Base-by-base conservation (phyloP, 768 basidiomycete species). In the Strobilomyces dryophilus region DNA sequence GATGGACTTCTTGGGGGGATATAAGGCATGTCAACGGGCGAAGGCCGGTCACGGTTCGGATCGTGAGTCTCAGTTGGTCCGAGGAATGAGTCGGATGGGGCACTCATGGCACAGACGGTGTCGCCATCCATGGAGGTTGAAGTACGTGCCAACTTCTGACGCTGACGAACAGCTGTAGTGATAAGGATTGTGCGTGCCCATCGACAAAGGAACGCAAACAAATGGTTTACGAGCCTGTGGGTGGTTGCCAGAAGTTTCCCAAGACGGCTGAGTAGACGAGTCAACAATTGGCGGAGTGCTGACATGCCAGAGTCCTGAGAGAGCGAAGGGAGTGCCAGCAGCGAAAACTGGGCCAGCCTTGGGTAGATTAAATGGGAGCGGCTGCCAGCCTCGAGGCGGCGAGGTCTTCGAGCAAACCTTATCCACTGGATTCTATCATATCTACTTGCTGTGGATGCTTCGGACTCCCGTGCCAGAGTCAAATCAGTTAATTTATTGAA, bases 11-110 rank as follows among this genome's bases (percentile, higher is more conserved):
- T 58, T 20, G 36, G 24, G 36, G 6, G 45, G 26, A 37, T 41
- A 15, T 58, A 63, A 15, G 55, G 53, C 21, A 31, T 36, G 21
- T 63, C 65, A 6, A 43, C 36, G 0, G 54, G 52, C 26, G 65
- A 64, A 37, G 37, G 42, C 10, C 35, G 45, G 29, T 26, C 24
- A 36, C n/a, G 39, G 26, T 29, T 29, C 29, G 29, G 9, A 9
- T 47, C 59, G 6, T 45, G 26, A 29, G 15, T 27, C 26, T 51
- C 45, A 20, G 55, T 45, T 5, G 34, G 37, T 21, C 37, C 49
- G 1, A 17, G 17, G 0, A 24, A 24, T 4, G 29, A 29, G 4
- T 29, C 29, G 5, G 37, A 48, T 20, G 62, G 65, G 29, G 51
- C 21, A 21, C 29, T 54, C 64, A 65, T 65, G n/a, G 42, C 41